Percentiles rank a stretch among this genome's conserved stretches.
These are phyloP conservation scores for Periglandula ipomoeae DNA, from an alignment of 2,329 filamentous ascomycete species.

Conservation along the genomic window DNA sequence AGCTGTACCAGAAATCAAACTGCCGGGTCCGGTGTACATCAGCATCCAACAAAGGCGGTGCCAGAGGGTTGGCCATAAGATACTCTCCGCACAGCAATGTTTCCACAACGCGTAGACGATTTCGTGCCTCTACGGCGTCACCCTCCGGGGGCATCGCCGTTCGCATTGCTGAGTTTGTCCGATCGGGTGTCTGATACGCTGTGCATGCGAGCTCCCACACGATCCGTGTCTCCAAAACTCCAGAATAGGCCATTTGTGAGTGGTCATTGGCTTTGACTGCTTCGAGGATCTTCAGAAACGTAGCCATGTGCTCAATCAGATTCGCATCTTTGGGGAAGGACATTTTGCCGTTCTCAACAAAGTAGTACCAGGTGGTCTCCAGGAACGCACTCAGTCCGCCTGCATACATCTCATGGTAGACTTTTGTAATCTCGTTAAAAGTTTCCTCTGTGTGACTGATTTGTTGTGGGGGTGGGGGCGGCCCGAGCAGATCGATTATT, in stretches of 20 bases:
- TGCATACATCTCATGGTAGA: constrained; percentile 71
- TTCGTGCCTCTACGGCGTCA: constrained; percentile 53
- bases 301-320: constrained; percentile 57
- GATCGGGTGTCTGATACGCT: constrained; percentile 30
- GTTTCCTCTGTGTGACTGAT: constrained; percentile 41
- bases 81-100: constrained; percentile 65
- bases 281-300: constrained; percentile 49
- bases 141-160: constrained; percentile 40
- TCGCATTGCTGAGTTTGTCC: constrained; percentile 23
- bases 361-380: constrained; percentile 75
- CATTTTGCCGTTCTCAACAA: constrained; percentile 33
- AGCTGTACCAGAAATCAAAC: constrained; percentile 72
- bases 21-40: constrained; percentile 51
- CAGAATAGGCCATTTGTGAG: constrained; percentile 42
- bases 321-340: constrained; percentile 42
- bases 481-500: constrained; percentile 54
- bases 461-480: constrained; percentile 45
- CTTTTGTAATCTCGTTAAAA: constrained; percentile 57
- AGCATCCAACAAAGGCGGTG: constrained; percentile 36
- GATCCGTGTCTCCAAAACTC: constrained; percentile 46
- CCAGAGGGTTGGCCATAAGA: constrained; percentile 48
- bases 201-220: constrained; percentile 52
- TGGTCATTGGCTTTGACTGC: constrained; percentile 40
- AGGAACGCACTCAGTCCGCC: constrained; percentile 65
- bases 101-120: constrained; percentile 68